Conservation (phyloP, 495 filamentous ascomycete genomes). For the Neurospora sp. region DNA sequence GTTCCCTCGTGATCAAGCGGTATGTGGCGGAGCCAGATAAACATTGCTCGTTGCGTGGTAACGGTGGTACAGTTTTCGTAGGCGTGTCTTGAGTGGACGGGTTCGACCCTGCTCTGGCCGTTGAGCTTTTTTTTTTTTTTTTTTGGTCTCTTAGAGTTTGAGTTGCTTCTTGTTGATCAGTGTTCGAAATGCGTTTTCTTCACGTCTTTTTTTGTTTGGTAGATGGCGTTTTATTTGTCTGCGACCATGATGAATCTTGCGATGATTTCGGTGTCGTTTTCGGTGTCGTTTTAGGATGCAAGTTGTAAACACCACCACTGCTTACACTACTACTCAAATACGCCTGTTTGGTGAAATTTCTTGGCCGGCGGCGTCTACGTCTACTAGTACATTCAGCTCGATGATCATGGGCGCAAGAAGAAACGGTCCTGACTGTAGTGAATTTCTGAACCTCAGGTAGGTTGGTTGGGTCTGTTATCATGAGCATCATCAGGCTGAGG, state of each 20-base stretch:
- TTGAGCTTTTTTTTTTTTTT: not conserved
- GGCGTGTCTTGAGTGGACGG: not conserved
- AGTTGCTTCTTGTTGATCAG: not conserved
- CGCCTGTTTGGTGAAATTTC: not conserved
- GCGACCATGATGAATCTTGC: too few species aligned
- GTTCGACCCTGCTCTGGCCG: not conserved
- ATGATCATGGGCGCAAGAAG: not conserved
- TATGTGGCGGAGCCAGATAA: not conserved
- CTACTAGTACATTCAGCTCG: not conserved
- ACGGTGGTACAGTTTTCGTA: not conserved
- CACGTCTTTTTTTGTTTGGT: too few species aligned
- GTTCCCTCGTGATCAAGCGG: not conserved
- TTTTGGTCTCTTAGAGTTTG: not conserved
- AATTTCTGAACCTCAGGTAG: not conserved
- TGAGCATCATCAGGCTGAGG: not conserved
- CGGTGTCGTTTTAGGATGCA: too few species aligned
- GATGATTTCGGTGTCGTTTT: too few species aligned
- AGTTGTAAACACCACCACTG: not conserved
- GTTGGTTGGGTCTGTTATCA: not conserved
- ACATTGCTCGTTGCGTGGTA: not conserved
- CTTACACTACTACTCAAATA: not conserved
- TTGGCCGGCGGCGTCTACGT: not conserved
- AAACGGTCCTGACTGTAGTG: not conserved
- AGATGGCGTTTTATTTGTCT: too few species aligned
- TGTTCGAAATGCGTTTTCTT: not conserved